Conservation (phyloP, 352 stramenopile species). For the Saprolegnia diclina region DNA sequence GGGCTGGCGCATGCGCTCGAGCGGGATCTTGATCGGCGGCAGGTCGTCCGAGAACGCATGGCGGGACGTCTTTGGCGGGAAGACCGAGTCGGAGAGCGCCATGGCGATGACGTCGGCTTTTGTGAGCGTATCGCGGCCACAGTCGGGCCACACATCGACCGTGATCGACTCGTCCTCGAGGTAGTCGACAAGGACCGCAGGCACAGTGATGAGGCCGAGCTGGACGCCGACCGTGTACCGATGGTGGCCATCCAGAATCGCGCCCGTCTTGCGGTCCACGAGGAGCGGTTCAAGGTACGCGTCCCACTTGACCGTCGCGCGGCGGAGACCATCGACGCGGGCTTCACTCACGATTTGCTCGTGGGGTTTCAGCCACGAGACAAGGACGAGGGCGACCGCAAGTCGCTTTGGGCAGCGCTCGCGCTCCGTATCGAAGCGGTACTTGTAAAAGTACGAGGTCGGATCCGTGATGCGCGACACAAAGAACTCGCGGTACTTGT, state of each 20-base stretch:
- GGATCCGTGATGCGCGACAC: constrained; percentile 75
- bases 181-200: constrained; percentile 77
- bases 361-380: constrained; percentile 76
- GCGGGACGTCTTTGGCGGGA: constrained; percentile 81
- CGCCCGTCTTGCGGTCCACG: constrained; percentile 59
- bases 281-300: constrained; percentile 81
- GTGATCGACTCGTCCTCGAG: constrained; percentile 76
- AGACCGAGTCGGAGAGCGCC: constrained; percentile 74
- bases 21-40: constrained; percentile 71
- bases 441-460: constrained; percentile 90
- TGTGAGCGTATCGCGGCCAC: constrained; percentile 68
- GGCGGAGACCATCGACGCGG: constrained; percentile 71
- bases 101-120: constrained; percentile 81
- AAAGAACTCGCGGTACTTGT: constrained; percentile 61
- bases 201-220: constrained; percentile 58
- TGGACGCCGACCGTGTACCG: constrained; percentile 74
- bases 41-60: constrained; percentile 81
- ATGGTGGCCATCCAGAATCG: constrained; percentile 81
- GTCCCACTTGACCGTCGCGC: constrained; percentile 66
- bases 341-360: constrained; percentile 83
- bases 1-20: constrained; percentile 49
- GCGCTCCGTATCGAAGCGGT: constrained; percentile 66
- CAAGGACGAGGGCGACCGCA: constrained; percentile 45
- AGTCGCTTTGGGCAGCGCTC: constrained; percentile 63
- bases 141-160: constrained; percentile 82